phyloP scores from a whole-genome alignment of 768 basidiomycete species.

The Collybia nuda region DNA sequence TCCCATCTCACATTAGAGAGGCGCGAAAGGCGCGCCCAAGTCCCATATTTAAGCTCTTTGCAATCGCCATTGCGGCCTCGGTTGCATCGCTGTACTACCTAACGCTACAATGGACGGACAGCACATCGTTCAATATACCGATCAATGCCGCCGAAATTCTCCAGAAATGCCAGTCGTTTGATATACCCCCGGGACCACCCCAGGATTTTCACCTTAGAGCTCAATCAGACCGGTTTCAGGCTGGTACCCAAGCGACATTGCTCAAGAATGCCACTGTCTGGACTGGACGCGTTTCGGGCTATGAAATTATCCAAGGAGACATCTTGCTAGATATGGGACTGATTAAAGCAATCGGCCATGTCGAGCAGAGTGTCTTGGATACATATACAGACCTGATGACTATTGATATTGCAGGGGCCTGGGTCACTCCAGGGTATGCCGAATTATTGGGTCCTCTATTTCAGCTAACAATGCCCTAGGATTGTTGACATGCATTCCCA shows the following conservation, averaged over 20 bases:
- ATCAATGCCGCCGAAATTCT: slow-evolving; percentile 41
- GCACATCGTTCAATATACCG: slow-evolving; percentile 24
- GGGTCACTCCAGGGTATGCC: slow-evolving; percentile 49
- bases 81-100: slow-evolving; percentile 21
- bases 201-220: slow-evolving; percentile 35
- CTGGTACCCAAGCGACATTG: slow-evolving; percentile 61
- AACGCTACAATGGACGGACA: slow-evolving; percentile 18
- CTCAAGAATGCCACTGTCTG: slow-evolving; percentile 79
- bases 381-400: slow-evolving; percentile 24
- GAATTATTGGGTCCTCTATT: not conserved
- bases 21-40: not conserved
- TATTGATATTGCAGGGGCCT: slow-evolving; percentile 61
- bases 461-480: not conserved
- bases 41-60: not conserved
- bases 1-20: slow-evolving; percentile 15
- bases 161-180: slow-evolving; percentile 49
- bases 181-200: slow-evolving; percentile 47
- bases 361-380: slow-evolving; percentile 22
- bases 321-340: slow-evolving; percentile 65
- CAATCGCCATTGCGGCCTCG: slow-evolving; percentile 7
- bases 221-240: slow-evolving; percentile 60
- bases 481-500: slow-evolving; percentile 50
- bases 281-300: slow-evolving; percentile 66
- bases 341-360: slow-evolving; percentile 53
- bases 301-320: slow-evolving; percentile 55